phyloP scores from a whole-genome alignment of 257 asterid genomes.

The Cynanchum wilfordii region DNA sequence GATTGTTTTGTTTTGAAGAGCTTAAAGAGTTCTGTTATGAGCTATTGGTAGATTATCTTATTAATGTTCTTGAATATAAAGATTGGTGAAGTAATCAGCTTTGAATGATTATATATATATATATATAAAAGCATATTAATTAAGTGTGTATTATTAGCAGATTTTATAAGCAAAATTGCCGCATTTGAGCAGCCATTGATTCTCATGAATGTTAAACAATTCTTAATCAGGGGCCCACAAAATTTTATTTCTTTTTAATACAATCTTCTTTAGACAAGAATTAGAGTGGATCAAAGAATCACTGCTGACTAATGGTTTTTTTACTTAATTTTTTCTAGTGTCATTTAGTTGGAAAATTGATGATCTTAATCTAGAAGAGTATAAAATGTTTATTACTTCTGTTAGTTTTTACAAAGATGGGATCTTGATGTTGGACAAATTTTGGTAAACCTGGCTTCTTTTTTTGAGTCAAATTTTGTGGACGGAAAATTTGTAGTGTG shows the following conservation, averaged over 20 bases:
- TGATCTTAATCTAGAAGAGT: neutral
- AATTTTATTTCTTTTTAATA: constrained; percentile 18
- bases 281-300: neutral
- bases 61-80: neutral
- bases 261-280: constrained; percentile 21
- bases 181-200: constrained; percentile 28
- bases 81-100: constrained; percentile 3
- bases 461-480: neutral
- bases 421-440: neutral
- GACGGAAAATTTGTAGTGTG: neutral
- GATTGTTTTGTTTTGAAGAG: neutral
- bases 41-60: constrained; percentile 7
- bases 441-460: neutral
- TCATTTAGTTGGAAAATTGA: neutral
- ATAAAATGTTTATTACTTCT: neutral
- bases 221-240: constrained; percentile 40
- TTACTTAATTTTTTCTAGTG: neutral
- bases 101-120: neutral
- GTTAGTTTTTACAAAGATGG: neutral
- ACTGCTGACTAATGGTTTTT: neutral
- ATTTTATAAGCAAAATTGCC: constrained; percentile 23
- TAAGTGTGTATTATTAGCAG: constrained; percentile 17
- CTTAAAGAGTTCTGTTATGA: constrained; percentile 5
- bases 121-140: neutral
- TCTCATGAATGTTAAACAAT: constrained; percentile 19